Evolutionary conservation across 345 rosid species (phyloP).

Genomic region (Viola odorata): DNA sequence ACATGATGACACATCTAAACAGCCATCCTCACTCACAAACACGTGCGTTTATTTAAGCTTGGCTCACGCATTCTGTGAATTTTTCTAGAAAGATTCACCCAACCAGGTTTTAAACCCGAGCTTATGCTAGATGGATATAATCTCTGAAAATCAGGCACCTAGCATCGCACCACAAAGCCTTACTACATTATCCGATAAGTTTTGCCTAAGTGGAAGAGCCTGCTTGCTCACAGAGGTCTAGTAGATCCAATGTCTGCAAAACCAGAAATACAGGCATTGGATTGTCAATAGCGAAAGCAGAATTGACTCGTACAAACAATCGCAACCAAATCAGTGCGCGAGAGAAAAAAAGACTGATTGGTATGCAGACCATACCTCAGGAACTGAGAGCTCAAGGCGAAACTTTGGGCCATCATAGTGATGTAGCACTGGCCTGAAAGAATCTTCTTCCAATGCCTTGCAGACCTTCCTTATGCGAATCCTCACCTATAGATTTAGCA

Average conservation of each 20-base stretch:
- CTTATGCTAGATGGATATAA: slow-evolving; percentile 44
- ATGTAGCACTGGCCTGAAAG: slow-evolving; percentile 93
- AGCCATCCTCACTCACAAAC: slow-evolving; percentile 12
- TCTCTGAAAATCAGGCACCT: slow-evolving; percentile 31
- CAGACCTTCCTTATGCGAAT: slow-evolving; percentile 76
- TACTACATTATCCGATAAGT: slow-evolving; percentile 15
- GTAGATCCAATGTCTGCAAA: slow-evolving; percentile 75
- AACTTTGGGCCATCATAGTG: slow-evolving; percentile 98
- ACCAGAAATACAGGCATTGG: neutral
- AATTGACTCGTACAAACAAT: neutral
- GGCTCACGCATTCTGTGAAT: slow-evolving; percentile 21
- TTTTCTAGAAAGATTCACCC: slow-evolving; percentile 22
- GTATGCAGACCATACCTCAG: slow-evolving; percentile 57
- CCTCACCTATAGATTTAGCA: slow-evolving; percentile 49
- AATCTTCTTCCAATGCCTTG: slow-evolving; percentile 95
- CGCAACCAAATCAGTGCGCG: neutral
- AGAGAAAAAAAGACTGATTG: neutral
- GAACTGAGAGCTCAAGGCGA: slow-evolving; percentile 92
- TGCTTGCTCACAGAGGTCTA: slow-evolving; percentile 90
- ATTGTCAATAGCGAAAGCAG: neutral
- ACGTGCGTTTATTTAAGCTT: slow-evolving; percentile 31
- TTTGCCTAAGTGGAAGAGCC: slow-evolving; percentile 55
- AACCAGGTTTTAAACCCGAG: slow-evolving; percentile 31
- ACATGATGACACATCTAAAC: slow-evolving; percentile 8
- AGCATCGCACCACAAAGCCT: slow-evolving; percentile 24